Conservation (phyloP, 345 rosid species). For the Hibiscus syriacus region DNA sequence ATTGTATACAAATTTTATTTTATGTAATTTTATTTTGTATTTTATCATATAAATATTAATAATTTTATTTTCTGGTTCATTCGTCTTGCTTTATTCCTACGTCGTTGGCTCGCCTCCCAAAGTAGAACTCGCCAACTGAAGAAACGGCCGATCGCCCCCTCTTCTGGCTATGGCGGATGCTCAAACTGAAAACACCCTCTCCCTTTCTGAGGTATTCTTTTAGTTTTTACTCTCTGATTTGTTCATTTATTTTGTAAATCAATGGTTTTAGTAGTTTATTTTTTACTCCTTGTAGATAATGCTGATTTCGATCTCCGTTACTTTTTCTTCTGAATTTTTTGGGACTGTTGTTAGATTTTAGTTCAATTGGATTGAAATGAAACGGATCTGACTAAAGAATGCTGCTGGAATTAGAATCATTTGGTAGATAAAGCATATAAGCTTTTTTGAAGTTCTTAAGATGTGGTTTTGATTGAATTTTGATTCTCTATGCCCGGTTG, state of each 20-base stretch:
- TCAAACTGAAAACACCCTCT: neutral
- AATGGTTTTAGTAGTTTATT: neutral
- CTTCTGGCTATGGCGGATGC: neutral
- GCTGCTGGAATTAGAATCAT: neutral
- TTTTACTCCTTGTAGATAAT: neutral
- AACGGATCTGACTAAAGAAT: slow-evolving; percentile 4
- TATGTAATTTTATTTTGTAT: too few species aligned
- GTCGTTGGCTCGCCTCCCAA: neutral
- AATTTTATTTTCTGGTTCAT: too few species aligned
- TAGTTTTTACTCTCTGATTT: too few species aligned
- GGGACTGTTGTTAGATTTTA: neutral
- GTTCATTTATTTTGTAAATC: neutral
- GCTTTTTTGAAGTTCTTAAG: neutral
- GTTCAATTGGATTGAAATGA: neutral
- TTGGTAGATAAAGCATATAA: neutral
- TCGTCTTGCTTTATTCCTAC: neutral
- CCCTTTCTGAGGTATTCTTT: neutral
- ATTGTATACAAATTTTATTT: too few species aligned
- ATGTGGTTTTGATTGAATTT: neutral
- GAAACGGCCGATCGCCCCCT: neutral
- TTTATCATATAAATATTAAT: too few species aligned
- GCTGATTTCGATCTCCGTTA: neutral
- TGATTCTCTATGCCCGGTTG: neutral
- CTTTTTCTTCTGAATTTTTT: neutral
- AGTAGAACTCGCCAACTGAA: neutral